Percentiles rank a stretch among this genome's conserved stretches.
Conservation (phyloP, 371 early-diverging fungal species). For the Syncephalastrum contaminatum region DNA sequence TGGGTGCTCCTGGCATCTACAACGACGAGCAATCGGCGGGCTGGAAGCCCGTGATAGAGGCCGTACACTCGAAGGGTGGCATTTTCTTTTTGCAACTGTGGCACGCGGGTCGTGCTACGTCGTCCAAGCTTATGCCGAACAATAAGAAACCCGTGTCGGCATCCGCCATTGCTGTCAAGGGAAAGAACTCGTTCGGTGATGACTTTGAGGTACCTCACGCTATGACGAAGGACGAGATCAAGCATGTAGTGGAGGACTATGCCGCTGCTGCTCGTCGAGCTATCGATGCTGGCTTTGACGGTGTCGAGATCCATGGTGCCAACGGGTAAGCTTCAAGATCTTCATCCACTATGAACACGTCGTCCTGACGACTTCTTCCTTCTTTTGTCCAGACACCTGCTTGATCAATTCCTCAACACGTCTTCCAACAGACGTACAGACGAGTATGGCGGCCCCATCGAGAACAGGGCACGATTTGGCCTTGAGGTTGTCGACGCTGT, state of each 20-base stretch:
- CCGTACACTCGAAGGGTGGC: constrained; percentile 54
- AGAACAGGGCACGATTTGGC: constrained; percentile 51
- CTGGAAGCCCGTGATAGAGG: constrained; percentile 56
- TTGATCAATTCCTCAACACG: constrained; percentile 52
- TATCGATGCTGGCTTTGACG: constrained; percentile 60
- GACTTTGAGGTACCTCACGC: constrained; percentile 16
- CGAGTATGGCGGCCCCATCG: constrained; percentile 52
- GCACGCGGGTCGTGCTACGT: constrained; percentile 15
- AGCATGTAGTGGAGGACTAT: constrained; percentile 32
- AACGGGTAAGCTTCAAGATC: constrained; percentile 31
- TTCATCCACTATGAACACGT: constrained; percentile 7
- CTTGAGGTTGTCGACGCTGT: constrained; percentile 43
- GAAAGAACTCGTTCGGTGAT: constrained; percentile 30
- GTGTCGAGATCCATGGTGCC: constrained; percentile 68
- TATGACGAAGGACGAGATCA: constrained; percentile 41
- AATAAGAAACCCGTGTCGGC: constrained; percentile 12
- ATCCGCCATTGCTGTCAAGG: constrained; percentile 17
- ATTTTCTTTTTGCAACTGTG: constrained; percentile 50
- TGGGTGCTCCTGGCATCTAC: constrained; percentile 42
- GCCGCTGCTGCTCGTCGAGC: constrained; percentile 40
- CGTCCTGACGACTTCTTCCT: too few species aligned
- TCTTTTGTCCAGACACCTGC: constrained; percentile 42
- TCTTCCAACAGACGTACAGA: constrained; percentile 60
- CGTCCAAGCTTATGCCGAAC: constrained; percentile 2
- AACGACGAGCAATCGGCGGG: constrained; percentile 48